Conservation (phyloP, 257 asterid species). For the Rauvolfia tetraphylla region DNA sequence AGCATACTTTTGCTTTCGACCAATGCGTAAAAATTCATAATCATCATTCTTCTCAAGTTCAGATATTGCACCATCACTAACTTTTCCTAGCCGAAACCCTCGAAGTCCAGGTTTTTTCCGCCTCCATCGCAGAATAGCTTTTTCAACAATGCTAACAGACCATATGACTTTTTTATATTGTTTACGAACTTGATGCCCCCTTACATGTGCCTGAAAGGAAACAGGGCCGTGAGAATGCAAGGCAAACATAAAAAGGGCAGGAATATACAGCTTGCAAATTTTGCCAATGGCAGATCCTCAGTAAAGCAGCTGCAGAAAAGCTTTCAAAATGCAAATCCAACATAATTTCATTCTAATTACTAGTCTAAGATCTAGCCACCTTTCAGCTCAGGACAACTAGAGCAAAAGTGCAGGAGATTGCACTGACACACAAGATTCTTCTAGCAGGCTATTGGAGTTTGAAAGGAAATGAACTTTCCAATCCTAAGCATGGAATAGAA, state of each 20-base stretch:
- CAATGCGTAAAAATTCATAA: constrained; percentile 20
- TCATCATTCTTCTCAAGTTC: constrained; percentile 24
- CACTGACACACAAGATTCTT: no score
- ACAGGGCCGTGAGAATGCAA: background rate
- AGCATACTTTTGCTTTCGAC: constrained; percentile 22
- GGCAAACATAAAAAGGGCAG: background rate
- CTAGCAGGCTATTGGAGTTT: no score
- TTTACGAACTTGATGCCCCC: constrained; percentile 30
- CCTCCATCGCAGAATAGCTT: constrained; percentile 35
- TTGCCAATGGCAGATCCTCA: no score
- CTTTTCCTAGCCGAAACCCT: constrained; percentile 20
- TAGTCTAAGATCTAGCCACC: no score
- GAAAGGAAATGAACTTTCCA: no score
- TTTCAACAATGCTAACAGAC: constrained; percentile 30
- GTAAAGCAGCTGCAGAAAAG: no score
- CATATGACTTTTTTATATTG: constrained; percentile 25
- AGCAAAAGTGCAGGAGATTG: no score
- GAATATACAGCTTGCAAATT: no score
- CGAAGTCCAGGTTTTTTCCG: constrained; percentile 26
- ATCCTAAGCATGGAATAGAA: no score
- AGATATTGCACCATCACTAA: background rate
- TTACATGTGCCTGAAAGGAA: constrained; percentile 25
- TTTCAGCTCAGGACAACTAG: no score
- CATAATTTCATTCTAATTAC: no score
- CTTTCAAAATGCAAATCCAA: no score